A percentile compares a stretch with the other conserved stretches of the same genome.
phyloP scores from a whole-genome alignment of 805 yeast genomes.

The Nakazawaea ishiwadae region DNA sequence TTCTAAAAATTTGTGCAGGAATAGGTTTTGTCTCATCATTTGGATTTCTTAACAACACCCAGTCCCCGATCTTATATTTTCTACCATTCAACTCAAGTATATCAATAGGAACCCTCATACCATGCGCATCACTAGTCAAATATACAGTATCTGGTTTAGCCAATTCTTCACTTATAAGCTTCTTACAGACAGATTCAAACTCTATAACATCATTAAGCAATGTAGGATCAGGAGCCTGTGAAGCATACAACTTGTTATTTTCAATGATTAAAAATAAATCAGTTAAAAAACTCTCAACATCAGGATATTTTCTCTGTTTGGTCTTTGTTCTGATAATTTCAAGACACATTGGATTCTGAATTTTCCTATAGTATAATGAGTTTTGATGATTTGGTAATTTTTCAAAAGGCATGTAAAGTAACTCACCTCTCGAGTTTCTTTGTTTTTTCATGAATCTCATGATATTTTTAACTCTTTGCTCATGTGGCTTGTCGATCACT shows the following conservation, averaged over 20 bases:
- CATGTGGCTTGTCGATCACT: constrained; percentile 85
- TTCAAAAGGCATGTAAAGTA: constrained; percentile 66
- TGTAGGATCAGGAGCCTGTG: constrained; percentile 41
- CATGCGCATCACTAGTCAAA: constrained; percentile 44
- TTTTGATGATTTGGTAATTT: constrained; percentile 69
- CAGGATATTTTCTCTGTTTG: constrained; percentile 75
- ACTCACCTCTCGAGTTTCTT: constrained; percentile 44
- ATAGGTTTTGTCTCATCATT: constrained; percentile 89
- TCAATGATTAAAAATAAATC: constrained; percentile 74
- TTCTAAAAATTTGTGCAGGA: constrained; percentile 87
- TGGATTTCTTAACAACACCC: constrained; percentile 85
- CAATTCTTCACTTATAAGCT: constrained; percentile 61
- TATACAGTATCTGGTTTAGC: constrained; percentile 79
- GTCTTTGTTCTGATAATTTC: constrained; percentile 77
- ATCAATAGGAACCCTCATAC: constrained; percentile 73
- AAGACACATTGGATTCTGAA: constrained; percentile 59
- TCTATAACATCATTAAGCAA: constrained; percentile 57
- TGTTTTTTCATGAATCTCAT: constrained; percentile 77
- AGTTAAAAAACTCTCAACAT: constrained; percentile 68
- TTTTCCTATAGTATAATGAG: constrained; percentile 49
- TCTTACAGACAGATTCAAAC: constrained; percentile 58
- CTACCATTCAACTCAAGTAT: constrained; percentile 67
- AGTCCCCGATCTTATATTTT: constrained; percentile 83
- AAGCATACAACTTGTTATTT: constrained; percentile 65
- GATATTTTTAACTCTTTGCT: constrained; percentile 84